Base-by-base conservation (phyloP, 305 asterid species). In the Fraxinus velutina region DNA sequence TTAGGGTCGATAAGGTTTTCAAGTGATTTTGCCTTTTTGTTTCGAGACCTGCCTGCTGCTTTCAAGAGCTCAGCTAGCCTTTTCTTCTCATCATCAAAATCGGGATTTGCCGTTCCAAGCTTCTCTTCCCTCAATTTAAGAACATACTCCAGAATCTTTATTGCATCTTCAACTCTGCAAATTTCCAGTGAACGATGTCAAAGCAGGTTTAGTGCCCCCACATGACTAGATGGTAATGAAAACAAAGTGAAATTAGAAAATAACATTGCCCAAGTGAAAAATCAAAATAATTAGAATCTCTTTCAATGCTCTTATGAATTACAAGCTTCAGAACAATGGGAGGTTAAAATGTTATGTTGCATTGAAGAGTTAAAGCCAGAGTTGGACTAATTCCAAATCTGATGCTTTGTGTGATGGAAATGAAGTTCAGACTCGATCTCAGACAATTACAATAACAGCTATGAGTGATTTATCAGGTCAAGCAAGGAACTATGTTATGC, bases 71-170 rank as follows among this genome's bases (percentile, higher is more conserved):
- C 99, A 1, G 96, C 94, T 19, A 94, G 90, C 85, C 99, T 89
- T 88, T 90, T 93, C 93, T 94, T 96, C 91, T 96, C 99, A 76
- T 96, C 98, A n/a, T 93, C 97, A 44, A 96, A 96, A 86, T 96
- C 98, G 0, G 98, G 94, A 92, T 94, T 93, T 77, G 99, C 97
- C 4, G 99, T 96, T 79, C 99, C 99, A 4, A 96, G 97, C 82
- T 96, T 94, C 91, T 96, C 98, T 84, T 96, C 99, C 81, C 99
- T 90, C 88, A 96, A 87, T 88, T 96, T 96, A n/a, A 96, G 93
- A 52, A 96, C 96, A 85, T 94, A 91, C 87, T 96, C 99, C 68
- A 96, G 88, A 77, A 96, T 96, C 88, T 96, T 98, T 79, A 96
- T 96, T n/a, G 99, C 97, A 84, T 96, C 98, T 83, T 93, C 99